Base-by-base conservation (phyloP, 2,329 filamentous ascomycete species). In the Colletotrichum gloeosporioides region DNA sequence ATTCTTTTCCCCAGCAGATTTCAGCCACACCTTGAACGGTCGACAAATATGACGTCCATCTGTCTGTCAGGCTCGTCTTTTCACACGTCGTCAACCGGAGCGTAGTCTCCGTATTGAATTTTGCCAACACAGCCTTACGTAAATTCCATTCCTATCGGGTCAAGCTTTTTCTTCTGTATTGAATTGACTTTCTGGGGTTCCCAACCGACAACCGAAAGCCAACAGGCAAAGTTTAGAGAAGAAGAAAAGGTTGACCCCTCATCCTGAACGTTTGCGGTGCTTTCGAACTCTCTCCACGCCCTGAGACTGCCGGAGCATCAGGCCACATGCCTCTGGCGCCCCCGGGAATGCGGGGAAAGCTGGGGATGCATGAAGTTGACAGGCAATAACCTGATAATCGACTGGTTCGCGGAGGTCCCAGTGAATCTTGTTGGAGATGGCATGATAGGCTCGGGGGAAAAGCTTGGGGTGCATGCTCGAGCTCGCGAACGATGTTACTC, bases 301-400 rank as follows among this genome's bases (percentile, higher is more conserved):
- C 34, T 76, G 73, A 76, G 73, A 76, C 64, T 69, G 70, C 70
- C 57, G 64, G 49, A 69, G 73, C 73, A 61, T 73, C 73, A 69
- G 70, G 27, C 64, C 70, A 76, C 34, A 44, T 25, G 12, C 66
- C 10, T 34, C 27, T 53, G 36, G 22, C 13, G 10, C 18, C 36
- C 59, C 65, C 27, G 27, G 25, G 25, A 76, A 76, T 76, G 70
- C 70, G 74, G 74, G 70, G 73, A 73, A 59, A 73, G 59, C 57
- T 73, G 66, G 49, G 59, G 62, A 49, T 53, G 61, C 64, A 61
- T 65, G 25, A 53, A 18, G 29, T 29, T 68, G 57, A 64, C 73
- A 73, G 63, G 55, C 63, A 16, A 73, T 49, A 64, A 34, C 69
- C 39, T 31, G 31, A 68, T 27, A 68, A 67, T 69, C 27, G 29